phyloP scores from a whole-genome alignment of 2,329 filamentous ascomycete genomes.

The Sclerotinia glacialis region DNA sequence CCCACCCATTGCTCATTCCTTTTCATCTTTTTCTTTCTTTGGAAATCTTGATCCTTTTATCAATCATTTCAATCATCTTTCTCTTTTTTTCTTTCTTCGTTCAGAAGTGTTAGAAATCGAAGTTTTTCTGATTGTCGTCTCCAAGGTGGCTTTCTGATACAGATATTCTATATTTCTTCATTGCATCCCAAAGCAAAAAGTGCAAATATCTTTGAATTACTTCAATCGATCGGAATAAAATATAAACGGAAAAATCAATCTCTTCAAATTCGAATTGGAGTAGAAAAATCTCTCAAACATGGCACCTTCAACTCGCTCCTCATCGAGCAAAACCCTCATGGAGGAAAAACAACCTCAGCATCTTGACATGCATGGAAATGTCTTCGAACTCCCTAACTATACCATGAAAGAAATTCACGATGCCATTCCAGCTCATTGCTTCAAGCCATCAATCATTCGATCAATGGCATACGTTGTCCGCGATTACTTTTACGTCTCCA shows the following conservation, averaged over 20 bases:
- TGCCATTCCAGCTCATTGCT: slow-evolving; percentile 62
- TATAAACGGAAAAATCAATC: background rate
- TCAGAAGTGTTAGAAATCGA: background rate
- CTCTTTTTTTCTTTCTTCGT: background rate
- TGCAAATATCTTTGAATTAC: background rate
- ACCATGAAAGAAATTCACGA: slow-evolving; percentile 42
- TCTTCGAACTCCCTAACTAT: slow-evolving; percentile 39
- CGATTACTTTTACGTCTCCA: slow-evolving; percentile 52
- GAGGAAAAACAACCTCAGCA: slow-evolving; percentile 38
- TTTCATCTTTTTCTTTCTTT: background rate
- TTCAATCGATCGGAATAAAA: background rate
- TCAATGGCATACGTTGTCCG: slow-evolving; percentile 59
- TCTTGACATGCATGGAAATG: slow-evolving; percentile 39
- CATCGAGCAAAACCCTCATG: background rate
- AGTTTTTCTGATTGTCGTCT: background rate
- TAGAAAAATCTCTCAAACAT: background rate
- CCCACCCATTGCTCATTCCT: background rate
- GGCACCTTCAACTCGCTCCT: slow-evolving; percentile 15
- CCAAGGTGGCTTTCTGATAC: background rate
- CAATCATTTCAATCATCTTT: background rate
- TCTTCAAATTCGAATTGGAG: background rate
- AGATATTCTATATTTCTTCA: background rate
- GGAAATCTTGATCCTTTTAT: background rate
- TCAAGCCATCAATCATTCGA: slow-evolving; percentile 53
- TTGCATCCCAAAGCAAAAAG: background rate